Base-by-base conservation (phyloP, 2,329 filamentous ascomycete species). In the Fusarium xyrophilum region DNA sequence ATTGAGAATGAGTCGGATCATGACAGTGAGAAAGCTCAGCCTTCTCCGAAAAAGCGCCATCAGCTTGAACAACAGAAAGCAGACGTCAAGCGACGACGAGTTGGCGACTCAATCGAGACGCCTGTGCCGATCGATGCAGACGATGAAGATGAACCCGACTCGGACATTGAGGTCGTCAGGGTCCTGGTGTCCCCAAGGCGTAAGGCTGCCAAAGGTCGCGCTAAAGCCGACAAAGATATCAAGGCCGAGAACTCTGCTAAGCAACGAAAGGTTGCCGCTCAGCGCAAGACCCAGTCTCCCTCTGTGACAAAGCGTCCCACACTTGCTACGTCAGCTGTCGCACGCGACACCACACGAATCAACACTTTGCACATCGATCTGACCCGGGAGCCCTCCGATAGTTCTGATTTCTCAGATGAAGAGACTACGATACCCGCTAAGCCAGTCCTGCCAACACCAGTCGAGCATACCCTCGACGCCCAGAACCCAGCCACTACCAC, bases 11-110 rank as follows among this genome's bases (percentile, higher is more conserved):
- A 61, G 15, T 66, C 67, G 3, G 72, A 73, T 30, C 66, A 66
- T 38, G 32, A 68, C 11, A 66, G 64, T n/a, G 68, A 70, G 39
- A 72, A 65, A n/a, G 55, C 51, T n/a, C 21, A 40, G n/a, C 43
- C 56, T 25, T 57, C 61, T 23, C 60, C 65, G 9, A 67, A 62
- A 47, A 67, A 50, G 50, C 61, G 47, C 12, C 35, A 25, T 5
- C 55, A 48, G 9, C 28, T 14, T 11, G 21, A 56, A 12, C 43
- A 43, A 11, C 57, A 54, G 25, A 35, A 60, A 12, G 38, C 43
- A 7, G 54, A 50, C 6, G 28, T 27, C 30, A 72, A 73, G 53
- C 72, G 65, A 56, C 61, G 52, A 44, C 60, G 58, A 44, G 27
- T 64, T 28, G 54, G 47, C 4, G 46, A 65, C 27, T 36, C 42